These are phyloP conservation scores for Claviceps paspali DNA, from an alignment of 2,329 filamentous ascomycete genomes.

Conservation along the genomic window DNA sequence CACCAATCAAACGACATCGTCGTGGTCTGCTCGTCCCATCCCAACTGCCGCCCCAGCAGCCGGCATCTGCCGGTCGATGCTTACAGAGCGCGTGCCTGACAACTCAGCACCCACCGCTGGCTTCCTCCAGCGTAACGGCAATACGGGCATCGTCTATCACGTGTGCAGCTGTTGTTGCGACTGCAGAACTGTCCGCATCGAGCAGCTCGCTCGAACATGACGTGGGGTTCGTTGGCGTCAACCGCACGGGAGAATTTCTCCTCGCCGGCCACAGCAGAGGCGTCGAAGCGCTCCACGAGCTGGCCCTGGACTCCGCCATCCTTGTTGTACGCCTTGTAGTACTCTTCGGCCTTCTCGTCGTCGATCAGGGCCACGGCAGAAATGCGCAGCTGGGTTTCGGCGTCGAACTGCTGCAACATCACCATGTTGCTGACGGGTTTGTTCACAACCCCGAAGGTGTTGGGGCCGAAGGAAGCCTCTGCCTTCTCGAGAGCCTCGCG, in stretches of 20 bases:
- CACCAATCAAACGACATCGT: no score
- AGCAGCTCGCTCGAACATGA: slow-evolving; percentile 5
- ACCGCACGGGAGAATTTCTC: background rate
- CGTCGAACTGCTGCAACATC: slow-evolving; percentile 7
- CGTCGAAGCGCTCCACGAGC: background rate
- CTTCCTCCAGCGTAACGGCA: slow-evolving; percentile 4
- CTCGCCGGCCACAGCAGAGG: background rate
- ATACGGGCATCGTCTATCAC: slow-evolving; percentile 1
- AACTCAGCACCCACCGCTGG: slow-evolving; percentile 5
- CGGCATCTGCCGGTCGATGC: background rate
- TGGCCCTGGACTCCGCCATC: slow-evolving; percentile 2
- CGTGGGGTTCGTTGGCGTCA: background rate
- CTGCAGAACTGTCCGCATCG: slow-evolving; percentile 7
- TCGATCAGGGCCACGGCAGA: slow-evolving; percentile 7
- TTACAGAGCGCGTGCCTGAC: slow-evolving; percentile 1
- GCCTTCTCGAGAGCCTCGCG: slow-evolving; percentile 6
- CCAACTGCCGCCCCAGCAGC: no score
- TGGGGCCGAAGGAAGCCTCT: slow-evolving; percentile 3
- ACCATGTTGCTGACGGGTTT: slow-evolving; percentile 7
- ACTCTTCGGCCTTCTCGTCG: slow-evolving; percentile 6
- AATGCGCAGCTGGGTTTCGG: slow-evolving; percentile 7
- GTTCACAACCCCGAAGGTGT: slow-evolving; percentile 9
- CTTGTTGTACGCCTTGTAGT: slow-evolving; percentile 6
- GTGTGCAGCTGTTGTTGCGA: slow-evolving; percentile 5
- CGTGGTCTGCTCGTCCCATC: no score